Base-by-base conservation (phyloP, 306 rosid species). In the Canavalia ensiformis region DNA sequence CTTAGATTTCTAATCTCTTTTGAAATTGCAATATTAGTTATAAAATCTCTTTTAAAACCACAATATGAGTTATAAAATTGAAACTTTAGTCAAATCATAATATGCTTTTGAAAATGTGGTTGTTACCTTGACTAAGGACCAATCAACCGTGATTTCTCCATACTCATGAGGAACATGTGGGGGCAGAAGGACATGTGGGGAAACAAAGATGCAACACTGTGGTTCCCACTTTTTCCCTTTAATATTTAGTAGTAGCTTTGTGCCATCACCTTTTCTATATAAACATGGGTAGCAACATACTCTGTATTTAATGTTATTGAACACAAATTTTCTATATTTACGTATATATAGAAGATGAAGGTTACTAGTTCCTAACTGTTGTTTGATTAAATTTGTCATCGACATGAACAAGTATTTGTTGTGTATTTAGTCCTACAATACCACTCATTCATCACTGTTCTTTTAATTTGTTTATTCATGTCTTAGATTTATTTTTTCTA, bases 81-180 rank as follows among this genome's bases (percentile, higher is more conserved):
- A 1, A 51, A 67, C 71, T 80, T 82, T 57, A 62, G 71, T 65
- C 68, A 35, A 75, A 68, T 68, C 6, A 0, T n/a, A n/a, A 28
- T 46, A 55, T 68, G 80, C 80, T 84, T 81, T 81, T 45, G 8
- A 50, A 59, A 70, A 71, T 78, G 62, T 84, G 81, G 46, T 45
- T 72, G 84, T 47, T 47, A 71, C 54, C 41, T 64, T 52, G 68
- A 68, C 35, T 12, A 76, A 44, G 60, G 79, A 79, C 84, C 83
- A 75, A 85, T 80, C 59, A 58, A 55, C 82, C 82, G 50, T 76
- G 66, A 88, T 87, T 87, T 86, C 85, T 76, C 78, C 83, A 49
- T 72, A 66, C 57, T 34, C 60, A 29, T 42, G 5, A 81, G 85
- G 69, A 65, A 57, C 89, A 80, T 75, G 87, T 63, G 84, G 82